phyloP scores from a whole-genome alignment of 495 filamentous ascomycete genomes.

The Penicillium paradoxum region DNA sequence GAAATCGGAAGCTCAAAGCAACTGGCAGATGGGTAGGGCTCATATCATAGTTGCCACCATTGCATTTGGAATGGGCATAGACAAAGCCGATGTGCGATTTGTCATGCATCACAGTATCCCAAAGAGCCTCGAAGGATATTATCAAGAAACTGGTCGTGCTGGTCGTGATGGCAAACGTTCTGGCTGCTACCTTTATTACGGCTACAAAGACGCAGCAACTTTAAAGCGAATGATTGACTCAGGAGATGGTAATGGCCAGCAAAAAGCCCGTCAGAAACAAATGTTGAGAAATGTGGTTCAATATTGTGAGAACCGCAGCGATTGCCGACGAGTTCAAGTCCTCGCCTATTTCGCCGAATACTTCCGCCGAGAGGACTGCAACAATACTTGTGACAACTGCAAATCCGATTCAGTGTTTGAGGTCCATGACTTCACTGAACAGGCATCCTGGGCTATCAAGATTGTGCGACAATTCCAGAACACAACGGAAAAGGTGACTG shows the following conservation, averaged over 20 bases:
- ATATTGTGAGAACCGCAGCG: slow-evolving; percentile 80
- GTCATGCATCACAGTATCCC: slow-evolving; percentile 90
- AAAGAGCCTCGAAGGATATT: slow-evolving; percentile 96
- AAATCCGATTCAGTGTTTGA: slow-evolving; percentile 61
- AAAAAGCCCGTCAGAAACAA: slow-evolving; percentile 74
- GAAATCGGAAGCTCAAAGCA: slow-evolving; percentile 62
- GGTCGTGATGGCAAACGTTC: slow-evolving; percentile 85
- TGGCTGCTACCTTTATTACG: slow-evolving; percentile 85
- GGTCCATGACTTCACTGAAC: slow-evolving; percentile 66
- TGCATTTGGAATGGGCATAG: slow-evolving; percentile 98
- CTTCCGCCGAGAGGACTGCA: slow-evolving; percentile 68
- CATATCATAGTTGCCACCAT: slow-evolving; percentile 98
- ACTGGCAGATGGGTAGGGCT: slow-evolving; percentile 73
- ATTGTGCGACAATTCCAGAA: slow-evolving; percentile 58
- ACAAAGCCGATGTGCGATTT: slow-evolving; percentile 92
- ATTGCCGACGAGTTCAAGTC: slow-evolving; percentile 84
- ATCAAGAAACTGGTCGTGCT: slow-evolving; percentile 93
- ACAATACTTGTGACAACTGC: slow-evolving; percentile 81
- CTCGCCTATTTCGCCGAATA: slow-evolving; percentile 87
- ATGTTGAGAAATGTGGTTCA: slow-evolving; percentile 81
- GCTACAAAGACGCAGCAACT: slow-evolving; percentile 63
- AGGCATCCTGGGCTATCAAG: slow-evolving; percentile 61
- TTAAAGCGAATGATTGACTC: slow-evolving; percentile 72
- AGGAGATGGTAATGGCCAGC: slow-evolving; percentile 65
- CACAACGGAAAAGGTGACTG: slow-evolving; percentile 42